Evolutionary conservation across 2,329 filamentous ascomycete genomes (phyloP).

Genomic region (Trichophyton mentagrophytes): DNA sequence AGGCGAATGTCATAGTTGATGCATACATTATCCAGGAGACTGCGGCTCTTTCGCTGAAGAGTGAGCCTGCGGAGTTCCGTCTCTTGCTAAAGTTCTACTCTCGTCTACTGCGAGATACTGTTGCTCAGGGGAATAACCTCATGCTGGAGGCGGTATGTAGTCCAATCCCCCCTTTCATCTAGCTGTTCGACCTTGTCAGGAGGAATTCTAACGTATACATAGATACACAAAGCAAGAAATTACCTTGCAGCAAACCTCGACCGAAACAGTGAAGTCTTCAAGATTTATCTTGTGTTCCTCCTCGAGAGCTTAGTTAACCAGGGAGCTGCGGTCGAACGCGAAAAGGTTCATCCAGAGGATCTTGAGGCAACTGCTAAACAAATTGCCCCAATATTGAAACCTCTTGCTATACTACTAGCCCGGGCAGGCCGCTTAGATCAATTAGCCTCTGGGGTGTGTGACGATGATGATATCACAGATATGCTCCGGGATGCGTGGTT

Average conservation of each 20-base stretch:
- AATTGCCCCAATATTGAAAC: constrained; percentile 75
- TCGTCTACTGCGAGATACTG: constrained; percentile 59
- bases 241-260: constrained; percentile 59
- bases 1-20: constrained; percentile 68
- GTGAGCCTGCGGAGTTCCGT: constrained; percentile 70
- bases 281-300: constrained; percentile 70
- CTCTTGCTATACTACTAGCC: constrained; percentile 74
- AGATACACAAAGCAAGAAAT: constrained; percentile 66
- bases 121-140: constrained; percentile 53
- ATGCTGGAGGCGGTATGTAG: constrained; percentile 57
- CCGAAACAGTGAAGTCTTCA: constrained; percentile 60
- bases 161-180: not conserved
- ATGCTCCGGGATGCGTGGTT: constrained; percentile 91
- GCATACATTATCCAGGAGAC: constrained; percentile 74
- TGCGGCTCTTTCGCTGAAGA: constrained; percentile 62
- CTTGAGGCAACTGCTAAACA: constrained; percentile 72
- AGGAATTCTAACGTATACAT: not conserved
- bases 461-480: constrained; percentile 54
- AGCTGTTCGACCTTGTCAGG: not conserved
- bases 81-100: constrained; percentile 74
- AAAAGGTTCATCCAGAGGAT: constrained; percentile 62
- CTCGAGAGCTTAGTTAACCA: constrained; percentile 81
- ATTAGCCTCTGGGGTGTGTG: constrained; percentile 20
- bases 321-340: constrained; percentile 67
- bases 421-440: constrained; percentile 17